Evolutionary conservation across 208 protist species (phyloP).

Genomic region (Tritrichomonas musculus): DNA sequence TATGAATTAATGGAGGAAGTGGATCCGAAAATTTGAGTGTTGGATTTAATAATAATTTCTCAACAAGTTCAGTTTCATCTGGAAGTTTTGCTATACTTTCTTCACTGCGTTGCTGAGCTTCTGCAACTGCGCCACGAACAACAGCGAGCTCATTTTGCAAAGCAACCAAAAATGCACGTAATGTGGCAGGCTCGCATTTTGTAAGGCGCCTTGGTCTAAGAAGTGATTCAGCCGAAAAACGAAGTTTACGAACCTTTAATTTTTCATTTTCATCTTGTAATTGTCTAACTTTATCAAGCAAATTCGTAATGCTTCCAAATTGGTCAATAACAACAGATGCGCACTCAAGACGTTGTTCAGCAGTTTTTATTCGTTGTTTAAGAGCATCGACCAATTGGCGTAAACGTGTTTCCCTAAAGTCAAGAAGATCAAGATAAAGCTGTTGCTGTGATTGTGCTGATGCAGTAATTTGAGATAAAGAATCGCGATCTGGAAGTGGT

Average conservation of each 20-base stretch:
- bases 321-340: constrained; percentile 25
- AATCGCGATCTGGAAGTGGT: background rate
- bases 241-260: background rate
- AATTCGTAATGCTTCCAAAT: constrained; percentile 8
- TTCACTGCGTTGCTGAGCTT: background rate
- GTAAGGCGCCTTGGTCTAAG: background rate
- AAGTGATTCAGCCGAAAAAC: constrained; percentile 15
- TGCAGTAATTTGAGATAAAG: background rate
- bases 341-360: constrained; percentile 15
- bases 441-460: background rate
- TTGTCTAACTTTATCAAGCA: background rate
- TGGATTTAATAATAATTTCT: background rate
- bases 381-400: background rate
- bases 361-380: background rate
- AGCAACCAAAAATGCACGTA: background rate
- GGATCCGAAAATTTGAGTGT: background rate
- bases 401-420: background rate
- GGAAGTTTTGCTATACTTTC: background rate
- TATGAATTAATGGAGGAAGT: background rate
- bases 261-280: constrained; percentile 31
- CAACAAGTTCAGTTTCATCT: background rate
- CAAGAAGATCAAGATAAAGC: background rate
- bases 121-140: background rate
- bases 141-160: background rate
- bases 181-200: background rate